These are phyloP conservation scores for Rhizopogon vulgaris DNA, from an alignment of 768 basidiomycete genomes.

Conservation along the genomic window DNA sequence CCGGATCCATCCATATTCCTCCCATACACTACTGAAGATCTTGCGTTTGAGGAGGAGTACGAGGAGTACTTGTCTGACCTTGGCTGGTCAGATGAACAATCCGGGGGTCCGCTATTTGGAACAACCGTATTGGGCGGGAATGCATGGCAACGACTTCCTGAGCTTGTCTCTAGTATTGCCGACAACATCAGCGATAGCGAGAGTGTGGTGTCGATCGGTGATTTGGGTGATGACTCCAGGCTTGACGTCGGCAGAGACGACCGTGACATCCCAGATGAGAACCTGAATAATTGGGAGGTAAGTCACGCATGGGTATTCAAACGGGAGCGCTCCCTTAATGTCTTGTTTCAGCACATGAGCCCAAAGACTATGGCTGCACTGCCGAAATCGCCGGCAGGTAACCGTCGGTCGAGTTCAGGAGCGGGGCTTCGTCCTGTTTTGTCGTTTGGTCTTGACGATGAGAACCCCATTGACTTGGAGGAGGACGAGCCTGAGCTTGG, in stretches of 20 bases:
- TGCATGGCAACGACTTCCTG: slow-evolving; percentile 82
- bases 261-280: slow-evolving; percentile 63
- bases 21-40: slow-evolving; percentile 89
- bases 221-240: slow-evolving; percentile 75
- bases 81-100: slow-evolving; percentile 61
- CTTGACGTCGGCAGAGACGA: slow-evolving; percentile 59
- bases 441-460: slow-evolving; percentile 72
- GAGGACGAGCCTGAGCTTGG: slow-evolving; percentile 72
- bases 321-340: not conserved
- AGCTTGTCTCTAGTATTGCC: slow-evolving; percentile 72
- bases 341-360: slow-evolving; percentile 74
- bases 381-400: slow-evolving; percentile 83
- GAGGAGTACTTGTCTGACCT: slow-evolving; percentile 93
- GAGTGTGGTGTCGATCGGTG: slow-evolving; percentile 85
- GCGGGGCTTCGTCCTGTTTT: slow-evolving; percentile 78
- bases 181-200: slow-evolving; percentile 94
- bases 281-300: slow-evolving; percentile 96
- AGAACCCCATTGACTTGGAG: slow-evolving; percentile 63
- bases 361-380: slow-evolving; percentile 91
- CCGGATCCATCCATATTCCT: slow-evolving; percentile 80
- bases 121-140: slow-evolving; percentile 28
- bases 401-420: slow-evolving; percentile 78
- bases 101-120: slow-evolving; percentile 34
- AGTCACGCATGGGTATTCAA: slow-evolving; percentile 17
- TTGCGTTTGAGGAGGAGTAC: slow-evolving; percentile 94